Evolutionary conservation across 176 grass and related monocot genomes (phyloP), one percentile per base, ranked within the genome.

Genomic region (Oryza glumipatula): DNA sequence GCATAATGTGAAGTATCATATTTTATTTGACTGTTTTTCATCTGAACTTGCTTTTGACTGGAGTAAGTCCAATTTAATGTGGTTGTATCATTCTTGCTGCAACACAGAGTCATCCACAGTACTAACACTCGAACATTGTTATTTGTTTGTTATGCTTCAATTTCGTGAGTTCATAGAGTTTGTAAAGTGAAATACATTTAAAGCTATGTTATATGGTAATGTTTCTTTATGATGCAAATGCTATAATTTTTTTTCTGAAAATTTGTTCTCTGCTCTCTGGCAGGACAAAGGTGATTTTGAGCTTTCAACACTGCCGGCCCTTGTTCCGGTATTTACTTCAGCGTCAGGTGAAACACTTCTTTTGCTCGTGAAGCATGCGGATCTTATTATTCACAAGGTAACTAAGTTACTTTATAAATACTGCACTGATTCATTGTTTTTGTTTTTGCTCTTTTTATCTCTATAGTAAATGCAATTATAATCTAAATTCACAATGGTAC

Each of bases 221-320:
- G 32, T 38, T 4, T 44, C 71, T 76, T 58, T 72, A 11, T 22
- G 46, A 65, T 72, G 41, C 32, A 6, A 51, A 76, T 63, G n/a
- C 21, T 51, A n/a, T 77, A 47, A 14, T 5, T 11, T 33, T 45
- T 43, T 43, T 81, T 58, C 51, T 88, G 81, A 80, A 71, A 46
- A 51, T 0, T 19, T n/a, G 7, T 72, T 63, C 68, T 83, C 5
- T 68, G 35, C 38, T 85, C 49, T 70, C 19, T 86, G 88, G 14
- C 82, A 99, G 91, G 97, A 99, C 41, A 99, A 94, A 92, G 85
- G 33, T 73, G 97, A 99, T 89, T 99, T 99, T 82, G 97, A 96
- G 74, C 86, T 99, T 84, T 96, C 97, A 84, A 99, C 97, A 43
- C 69, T 99, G 54, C 94, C 97, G 79, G 92, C 97, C 14, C 88